Percentiles rank a stretch among this genome's conserved stretches.
Evolutionary conservation across 129 eudicot genomes (phyloP).

Genomic region (Flaveria trinervia): DNA sequence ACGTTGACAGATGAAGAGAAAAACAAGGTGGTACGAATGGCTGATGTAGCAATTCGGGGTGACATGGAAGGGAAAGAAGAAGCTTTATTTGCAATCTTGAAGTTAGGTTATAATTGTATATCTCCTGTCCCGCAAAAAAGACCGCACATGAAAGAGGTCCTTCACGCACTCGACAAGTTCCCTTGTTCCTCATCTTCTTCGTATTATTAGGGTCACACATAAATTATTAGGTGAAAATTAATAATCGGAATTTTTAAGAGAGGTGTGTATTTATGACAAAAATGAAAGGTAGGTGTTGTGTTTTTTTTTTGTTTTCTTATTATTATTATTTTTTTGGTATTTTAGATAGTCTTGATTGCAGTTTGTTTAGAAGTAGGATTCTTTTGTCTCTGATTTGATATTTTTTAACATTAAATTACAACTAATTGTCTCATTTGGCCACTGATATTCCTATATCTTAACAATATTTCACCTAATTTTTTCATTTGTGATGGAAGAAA

Average conservation of each 20-base stretch:
- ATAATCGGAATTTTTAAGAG: constrained; percentile 27
- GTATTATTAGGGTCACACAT: constrained; percentile 44
- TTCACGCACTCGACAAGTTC: constrained; percentile 85
- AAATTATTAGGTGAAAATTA: constrained; percentile 27
- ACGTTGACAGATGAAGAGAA: constrained; percentile 58
- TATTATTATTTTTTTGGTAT: no score
- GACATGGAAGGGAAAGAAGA: constrained; percentile 96
- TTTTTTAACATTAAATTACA: constrained; percentile 21
- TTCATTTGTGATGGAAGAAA: background rate
- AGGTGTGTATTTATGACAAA: constrained; percentile 46
- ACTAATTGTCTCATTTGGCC: constrained; percentile 27
- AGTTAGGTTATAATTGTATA: constrained; percentile 73
- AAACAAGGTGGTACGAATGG: constrained; percentile 64
- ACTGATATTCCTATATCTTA: background rate
- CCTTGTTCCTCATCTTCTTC: constrained; percentile 56
- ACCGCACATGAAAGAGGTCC: constrained; percentile 91
- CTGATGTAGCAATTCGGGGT: constrained; percentile 79
- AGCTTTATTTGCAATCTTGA: constrained; percentile 56
- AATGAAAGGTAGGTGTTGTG: constrained; percentile 47
- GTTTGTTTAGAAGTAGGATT: constrained; percentile 36
- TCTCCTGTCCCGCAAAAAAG: constrained; percentile 88
- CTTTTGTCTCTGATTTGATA: constrained; percentile 28
- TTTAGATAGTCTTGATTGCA: constrained; percentile 28
- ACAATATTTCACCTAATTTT: background rate
- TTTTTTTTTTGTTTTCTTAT: background rate